Percentiles rank a stretch among this genome's conserved stretches.
phyloP scores from a whole-genome alignment of 2,329 filamentous ascomycete genomes.

The Cordyceps javanica region DNA sequence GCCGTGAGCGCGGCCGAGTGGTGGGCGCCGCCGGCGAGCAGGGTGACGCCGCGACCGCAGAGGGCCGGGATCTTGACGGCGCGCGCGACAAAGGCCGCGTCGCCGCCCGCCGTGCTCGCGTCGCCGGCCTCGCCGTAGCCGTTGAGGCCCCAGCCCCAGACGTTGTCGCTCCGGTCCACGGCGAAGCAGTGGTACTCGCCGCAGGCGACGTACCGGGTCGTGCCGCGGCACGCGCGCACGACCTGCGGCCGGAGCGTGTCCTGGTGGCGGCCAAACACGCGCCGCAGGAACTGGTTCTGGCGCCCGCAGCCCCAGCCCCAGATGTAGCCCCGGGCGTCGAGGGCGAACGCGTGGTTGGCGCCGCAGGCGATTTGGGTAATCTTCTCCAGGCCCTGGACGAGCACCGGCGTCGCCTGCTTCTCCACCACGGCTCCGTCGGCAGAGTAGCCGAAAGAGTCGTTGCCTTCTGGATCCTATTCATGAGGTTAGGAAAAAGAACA shows the following conservation, averaged over 20 bases:
- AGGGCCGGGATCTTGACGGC: slow-evolving; percentile 60
- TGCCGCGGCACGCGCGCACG: slow-evolving; percentile 44
- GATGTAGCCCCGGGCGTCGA: slow-evolving; percentile 45
- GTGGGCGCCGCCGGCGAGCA: slow-evolving; percentile 61
- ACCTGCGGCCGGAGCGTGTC: slow-evolving; percentile 45
- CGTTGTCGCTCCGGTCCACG: slow-evolving; percentile 57
- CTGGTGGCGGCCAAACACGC: slow-evolving; percentile 39
- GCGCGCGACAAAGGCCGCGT: slow-evolving; percentile 55
- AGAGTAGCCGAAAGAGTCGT: slow-evolving; percentile 46
- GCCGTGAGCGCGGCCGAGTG: slow-evolving; percentile 57
- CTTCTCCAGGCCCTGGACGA: slow-evolving; percentile 50
- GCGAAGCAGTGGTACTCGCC: slow-evolving; percentile 74
- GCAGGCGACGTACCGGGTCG: slow-evolving; percentile 56
- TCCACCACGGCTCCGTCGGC: slow-evolving; percentile 31
- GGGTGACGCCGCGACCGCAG: slow-evolving; percentile 49
- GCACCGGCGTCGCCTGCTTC: slow-evolving; percentile 38
- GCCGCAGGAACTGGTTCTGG: slow-evolving; percentile 47
- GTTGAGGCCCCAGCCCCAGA: slow-evolving; percentile 77
- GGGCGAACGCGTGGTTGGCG: slow-evolving; percentile 59
- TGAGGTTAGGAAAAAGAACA: not conserved
- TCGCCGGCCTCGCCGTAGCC: slow-evolving; percentile 68
- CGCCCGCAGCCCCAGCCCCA: slow-evolving; percentile 57
- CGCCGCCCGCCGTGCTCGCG: slow-evolving; percentile 23
- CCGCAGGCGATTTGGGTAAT: slow-evolving; percentile 55
- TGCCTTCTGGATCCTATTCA: slow-evolving; percentile 24